A percentile compares a stretch with the other conserved stretches of the same genome.
Conservation (phyloP, 208 protist genomes). For the Leishmania turanica region DNA sequence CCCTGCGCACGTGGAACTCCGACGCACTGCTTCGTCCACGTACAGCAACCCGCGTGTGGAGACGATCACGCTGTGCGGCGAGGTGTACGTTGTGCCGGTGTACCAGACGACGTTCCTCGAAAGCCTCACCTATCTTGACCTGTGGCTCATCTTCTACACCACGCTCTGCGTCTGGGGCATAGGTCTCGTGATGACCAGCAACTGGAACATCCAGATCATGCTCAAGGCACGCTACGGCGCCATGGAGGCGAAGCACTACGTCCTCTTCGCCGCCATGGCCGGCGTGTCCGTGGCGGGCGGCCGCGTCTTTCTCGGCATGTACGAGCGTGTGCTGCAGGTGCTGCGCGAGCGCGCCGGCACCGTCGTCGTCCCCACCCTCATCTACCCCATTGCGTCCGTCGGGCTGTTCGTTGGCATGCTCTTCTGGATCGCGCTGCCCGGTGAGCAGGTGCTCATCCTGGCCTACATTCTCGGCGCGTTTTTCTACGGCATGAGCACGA, state of each 20-base stretch:
- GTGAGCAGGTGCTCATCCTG: slow-evolving; percentile 31
- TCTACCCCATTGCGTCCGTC: slow-evolving; percentile 38
- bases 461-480: slow-evolving; percentile 39
- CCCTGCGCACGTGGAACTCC: slow-evolving; percentile 1
- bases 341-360: slow-evolving; percentile 24
- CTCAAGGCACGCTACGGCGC: slow-evolving; percentile 24
- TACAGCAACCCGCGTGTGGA: slow-evolving; percentile 46
- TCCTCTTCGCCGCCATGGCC: slow-evolving; percentile 53
- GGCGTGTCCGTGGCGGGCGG: slow-evolving; percentile 46
- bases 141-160: slow-evolving; percentile 55
- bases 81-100: slow-evolving; percentile 57
- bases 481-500: slow-evolving; percentile 56
- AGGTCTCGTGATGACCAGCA: slow-evolving; percentile 48
- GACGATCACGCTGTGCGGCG: slow-evolving; percentile 50
- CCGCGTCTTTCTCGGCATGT: slow-evolving; percentile 46
- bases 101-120: slow-evolving; percentile 51
- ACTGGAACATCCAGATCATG: slow-evolving; percentile 59
- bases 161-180: slow-evolving; percentile 56
- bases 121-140: slow-evolving; percentile 53
- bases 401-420: slow-evolving; percentile 37
- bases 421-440: slow-evolving; percentile 53
- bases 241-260: slow-evolving; percentile 50
- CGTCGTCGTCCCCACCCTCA: slow-evolving; percentile 30
- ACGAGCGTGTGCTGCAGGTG: slow-evolving; percentile 35
- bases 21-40: slow-evolving; percentile 17